Conservation (phyloP, 1,284 basidiomycete genomes). For the Rhizoctonia solani region DNA sequence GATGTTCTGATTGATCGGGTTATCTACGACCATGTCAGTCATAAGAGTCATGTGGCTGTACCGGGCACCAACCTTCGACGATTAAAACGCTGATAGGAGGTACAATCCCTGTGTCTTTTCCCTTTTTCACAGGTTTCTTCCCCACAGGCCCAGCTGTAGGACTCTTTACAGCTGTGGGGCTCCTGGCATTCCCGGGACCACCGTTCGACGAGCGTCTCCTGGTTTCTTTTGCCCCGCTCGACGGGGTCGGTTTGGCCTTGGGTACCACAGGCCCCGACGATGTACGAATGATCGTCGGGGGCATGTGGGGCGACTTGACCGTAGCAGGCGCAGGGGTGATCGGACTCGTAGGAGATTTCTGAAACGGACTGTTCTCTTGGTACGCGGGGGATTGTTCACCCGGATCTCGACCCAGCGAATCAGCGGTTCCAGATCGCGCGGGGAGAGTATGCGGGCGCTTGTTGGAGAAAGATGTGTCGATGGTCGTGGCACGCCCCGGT, state of each 20-base stretch:
- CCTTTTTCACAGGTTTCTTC: conserved; percentile 41
- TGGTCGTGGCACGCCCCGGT: background rate
- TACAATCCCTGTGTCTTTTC: conserved; percentile 61
- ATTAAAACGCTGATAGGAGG: conserved; percentile 96
- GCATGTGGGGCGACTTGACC: too few relatives aligned
- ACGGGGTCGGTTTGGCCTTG: too few relatives aligned
- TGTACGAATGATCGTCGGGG: background rate
- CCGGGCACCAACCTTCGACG: conserved; percentile 89
- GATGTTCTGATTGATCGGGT: conserved; percentile 98
- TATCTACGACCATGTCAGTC: conserved; percentile 65
- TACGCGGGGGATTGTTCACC: too few relatives aligned
- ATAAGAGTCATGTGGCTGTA: too few relatives aligned
- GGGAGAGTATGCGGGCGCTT: too few relatives aligned
- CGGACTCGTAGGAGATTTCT: conserved; percentile 7
- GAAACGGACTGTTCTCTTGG: too few relatives aligned
- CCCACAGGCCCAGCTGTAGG: conserved; percentile 37
- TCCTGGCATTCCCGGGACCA: conserved; percentile 4
- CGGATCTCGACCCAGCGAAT: too few relatives aligned
- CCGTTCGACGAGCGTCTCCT: too few relatives aligned
- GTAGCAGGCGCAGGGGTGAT: background rate
- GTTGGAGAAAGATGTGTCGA: too few relatives aligned
- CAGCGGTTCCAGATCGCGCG: too few relatives aligned
- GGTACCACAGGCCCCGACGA: too few relatives aligned
- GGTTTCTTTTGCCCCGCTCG: too few relatives aligned
- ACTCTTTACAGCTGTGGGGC: conserved; percentile 22